Evolutionary conservation across 176 grass and related monocot species (phyloP), one percentile per base, ranked within the genome.

Genomic region (Aegilops longissima): DNA sequence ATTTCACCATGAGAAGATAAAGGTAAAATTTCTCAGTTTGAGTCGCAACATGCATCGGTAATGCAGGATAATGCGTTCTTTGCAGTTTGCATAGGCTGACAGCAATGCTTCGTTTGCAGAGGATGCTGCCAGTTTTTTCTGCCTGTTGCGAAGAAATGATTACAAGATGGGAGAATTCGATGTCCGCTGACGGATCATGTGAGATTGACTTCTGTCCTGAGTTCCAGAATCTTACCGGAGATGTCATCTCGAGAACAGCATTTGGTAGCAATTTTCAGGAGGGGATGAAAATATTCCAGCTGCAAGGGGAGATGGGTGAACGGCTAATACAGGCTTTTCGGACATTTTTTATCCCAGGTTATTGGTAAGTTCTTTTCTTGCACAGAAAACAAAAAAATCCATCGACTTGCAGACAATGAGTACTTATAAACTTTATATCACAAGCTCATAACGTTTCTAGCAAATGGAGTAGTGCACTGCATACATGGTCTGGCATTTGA

Each of bases 191-290:
- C 20, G 54, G 54, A 1, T 8, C 20, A 3, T 86, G 63, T 61
- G 92, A 97, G 87, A 23, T 93, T n/a, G 90, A 97, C 49, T 24
- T 96, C 70, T 92, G 87, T 85, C 78, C 85, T 35, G 90, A 96
- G 83, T 69, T 97, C 16, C 87, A 88, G 18, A 59, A 59, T 59
- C 54, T 59, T 21, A 59, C 54, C 6, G 54, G 54, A 21, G 54
- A 59, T 59, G 54, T 59, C 54, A 59, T 59, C 18, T 59, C 54
- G 18, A 59, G 54, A 59, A 59, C 54, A 21, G 54, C 54, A 59
- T 59, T 59, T 21, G 54, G 54, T 59, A 59, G 54, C 54, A 59
- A 59, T 21, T 59, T 59, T 59, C 54, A 59, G 7, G 54, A 59
- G 54, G 54, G 54, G 0, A 21, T 59, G 54, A 59, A 21, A 9